Percentiles rank a stretch among this genome's conserved stretches.
phyloP scores from a whole-genome alignment of 169 alveolate species.

The Cryptosporidium sp. region DNA sequence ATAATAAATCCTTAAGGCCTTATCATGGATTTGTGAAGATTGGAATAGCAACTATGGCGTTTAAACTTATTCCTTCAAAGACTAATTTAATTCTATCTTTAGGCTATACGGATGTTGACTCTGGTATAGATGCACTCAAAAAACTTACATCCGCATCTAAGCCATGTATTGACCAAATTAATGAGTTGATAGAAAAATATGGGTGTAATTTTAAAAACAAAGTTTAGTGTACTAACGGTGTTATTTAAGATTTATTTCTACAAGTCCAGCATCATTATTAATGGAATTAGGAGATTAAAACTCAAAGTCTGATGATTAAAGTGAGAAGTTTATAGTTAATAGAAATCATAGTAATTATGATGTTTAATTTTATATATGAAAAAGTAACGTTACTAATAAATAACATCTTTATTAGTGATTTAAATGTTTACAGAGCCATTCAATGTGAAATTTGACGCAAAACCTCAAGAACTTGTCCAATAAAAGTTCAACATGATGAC shows the following conservation, averaged over 20 bases:
- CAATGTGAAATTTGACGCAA: constrained; percentile 64
- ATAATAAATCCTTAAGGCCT: constrained; percentile 42
- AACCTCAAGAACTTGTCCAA: constrained; percentile 58
- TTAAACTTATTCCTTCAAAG: constrained; percentile 13
- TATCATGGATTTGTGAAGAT: constrained; percentile 60
- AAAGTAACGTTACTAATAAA: neutral
- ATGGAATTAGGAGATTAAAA: neutral
- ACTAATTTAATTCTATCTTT: constrained; percentile 22
- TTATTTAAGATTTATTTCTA: neutral
- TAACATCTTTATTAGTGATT: neutral
- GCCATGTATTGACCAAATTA: constrained; percentile 61
- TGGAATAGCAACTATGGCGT: constrained; percentile 59
- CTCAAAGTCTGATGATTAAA: neutral
- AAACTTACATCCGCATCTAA: constrained; percentile 14
- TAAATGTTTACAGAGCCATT: neutral
- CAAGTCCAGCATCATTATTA: neutral
- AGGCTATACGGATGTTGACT: constrained; percentile 30
- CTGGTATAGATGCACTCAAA: constrained; percentile 1
- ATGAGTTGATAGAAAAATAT: constrained; percentile 17
- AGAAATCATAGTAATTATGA: neutral
- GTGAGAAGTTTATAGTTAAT: neutral
- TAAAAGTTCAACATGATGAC: constrained; percentile 70
- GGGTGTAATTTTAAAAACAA: constrained; percentile 36
- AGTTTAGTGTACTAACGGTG: neutral
- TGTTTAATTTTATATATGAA: neutral